Evolutionary conservation across 768 basidiomycete genomes (phyloP).

Genomic region (Porphyrellus cyaneotinctus): DNA sequence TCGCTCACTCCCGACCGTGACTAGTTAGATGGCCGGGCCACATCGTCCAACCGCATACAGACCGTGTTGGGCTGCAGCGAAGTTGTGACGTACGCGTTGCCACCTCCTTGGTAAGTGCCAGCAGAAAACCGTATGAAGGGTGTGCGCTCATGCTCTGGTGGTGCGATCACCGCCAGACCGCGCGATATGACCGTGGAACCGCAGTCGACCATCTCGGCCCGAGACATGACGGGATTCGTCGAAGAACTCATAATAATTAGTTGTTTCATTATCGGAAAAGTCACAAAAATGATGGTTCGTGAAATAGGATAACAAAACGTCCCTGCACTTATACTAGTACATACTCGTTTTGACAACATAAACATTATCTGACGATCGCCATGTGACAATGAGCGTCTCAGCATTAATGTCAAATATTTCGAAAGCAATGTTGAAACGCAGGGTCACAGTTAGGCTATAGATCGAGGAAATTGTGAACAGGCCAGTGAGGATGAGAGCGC

Average conservation of each 20-base stretch:
- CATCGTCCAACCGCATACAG: background rate
- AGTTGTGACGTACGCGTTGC: background rate
- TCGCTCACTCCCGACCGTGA: background rate
- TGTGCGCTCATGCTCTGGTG: background rate
- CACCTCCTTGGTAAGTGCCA: background rate
- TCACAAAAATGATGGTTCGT: background rate
- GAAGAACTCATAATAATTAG: no score
- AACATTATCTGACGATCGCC: slow-evolving; percentile 3
- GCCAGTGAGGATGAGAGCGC: background rate
- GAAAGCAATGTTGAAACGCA: background rate
- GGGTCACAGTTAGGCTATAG: background rate
- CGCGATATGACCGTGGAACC: slow-evolving; percentile 1
- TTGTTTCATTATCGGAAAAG: no score
- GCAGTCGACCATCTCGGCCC: background rate
- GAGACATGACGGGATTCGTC: no score
- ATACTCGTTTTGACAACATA: slow-evolving; percentile 7
- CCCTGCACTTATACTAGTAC: slow-evolving; percentile 6
- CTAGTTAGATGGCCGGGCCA: background rate
- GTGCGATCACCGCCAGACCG: background rate
- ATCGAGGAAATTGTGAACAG: background rate
- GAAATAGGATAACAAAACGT: slow-evolving; percentile 4
- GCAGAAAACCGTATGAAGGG: background rate
- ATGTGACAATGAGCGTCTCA: background rate
- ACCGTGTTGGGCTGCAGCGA: background rate
- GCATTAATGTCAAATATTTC: slow-evolving; percentile 6